Evolutionary conservation across 345 rosid genomes (phyloP), one percentile per base, ranked within the genome.

Genomic region (Citrus medica): DNA sequence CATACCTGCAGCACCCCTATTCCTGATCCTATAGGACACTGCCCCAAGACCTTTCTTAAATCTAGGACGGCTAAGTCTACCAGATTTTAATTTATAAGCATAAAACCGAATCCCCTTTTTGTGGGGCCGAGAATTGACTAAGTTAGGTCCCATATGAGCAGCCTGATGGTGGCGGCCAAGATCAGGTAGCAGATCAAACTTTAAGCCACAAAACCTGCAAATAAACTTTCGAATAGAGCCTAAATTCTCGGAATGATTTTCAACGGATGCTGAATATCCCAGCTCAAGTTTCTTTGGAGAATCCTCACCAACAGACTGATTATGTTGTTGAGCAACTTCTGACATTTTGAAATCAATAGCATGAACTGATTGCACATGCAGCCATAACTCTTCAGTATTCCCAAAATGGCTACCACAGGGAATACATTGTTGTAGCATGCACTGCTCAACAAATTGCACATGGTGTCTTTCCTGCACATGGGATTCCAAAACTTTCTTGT

Each of bases 141-240:
- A 78, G 80, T 83, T 85, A 10, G 92, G 85, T 65, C 85, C 98
- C 98, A 92, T 93, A 84, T 97, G 99, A 78, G 94, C 98, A 40
- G 98, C 98, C 86, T 97, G 99, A 89, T 97, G 98, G 86, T 97
- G 99, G 66, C 98, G 94, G 37, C 99, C 99, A 58, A 94, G 97
- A 90, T 97, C 99, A 58, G 98, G 98, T 19, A 97, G 88, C 80
- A 97, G 89, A 80, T 94, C 94, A 80, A 97, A 97, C 82, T 91
- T 93, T 85, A 90, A 71, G 73, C 98, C 97, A 67, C 99, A 97
- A 86, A 91, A 93, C 89, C 86, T 91, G 91, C 99, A 97, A 42
- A 89, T 78, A 71, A 88, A 90, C 84, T 84, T 94, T 60, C 88
- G 86, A 33, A 84, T 58, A 14, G 89, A 85, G 46, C 83, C 86